These are phyloP conservation scores for Tylopilus balloui DNA, from an alignment of 768 basidiomycete genomes.

Conservation along the genomic window DNA sequence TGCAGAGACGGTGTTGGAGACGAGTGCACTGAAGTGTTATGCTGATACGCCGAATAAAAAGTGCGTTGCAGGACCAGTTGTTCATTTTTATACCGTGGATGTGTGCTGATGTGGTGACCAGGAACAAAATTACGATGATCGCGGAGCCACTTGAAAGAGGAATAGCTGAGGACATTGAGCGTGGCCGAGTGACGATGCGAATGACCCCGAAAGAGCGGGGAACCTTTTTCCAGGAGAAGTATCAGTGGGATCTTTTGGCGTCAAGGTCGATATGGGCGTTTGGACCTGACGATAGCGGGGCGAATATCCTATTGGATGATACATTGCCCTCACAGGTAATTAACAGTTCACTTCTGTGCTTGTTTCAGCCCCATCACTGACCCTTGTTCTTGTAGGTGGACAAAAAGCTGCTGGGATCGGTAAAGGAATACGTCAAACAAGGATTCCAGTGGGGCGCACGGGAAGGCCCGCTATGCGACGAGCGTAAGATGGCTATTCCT, in stretches of 20 bases:
- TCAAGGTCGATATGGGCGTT: slow-evolving; percentile 99
- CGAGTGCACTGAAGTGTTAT: slow-evolving; percentile 96
- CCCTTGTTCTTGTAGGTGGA: slow-evolving; percentile 57
- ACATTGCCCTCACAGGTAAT: slow-evolving; percentile 88
- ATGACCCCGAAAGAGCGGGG: slow-evolving; percentile 96
- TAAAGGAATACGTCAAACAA: slow-evolving; percentile 95
- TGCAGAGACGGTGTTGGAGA: slow-evolving; percentile 97
- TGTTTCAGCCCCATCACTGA: not conserved
- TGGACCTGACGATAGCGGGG: slow-evolving; percentile 92
- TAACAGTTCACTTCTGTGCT: not conserved
- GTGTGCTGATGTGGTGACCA: slow-evolving; percentile 31
- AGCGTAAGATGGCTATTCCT: slow-evolving; percentile 64
- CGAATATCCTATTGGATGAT: slow-evolving; percentile 92
- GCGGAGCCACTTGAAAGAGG: slow-evolving; percentile 96
- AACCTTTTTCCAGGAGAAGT: slow-evolving; percentile 93
- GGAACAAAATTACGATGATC: slow-evolving; percentile 98
- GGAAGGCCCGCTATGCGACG: slow-evolving; percentile 96
- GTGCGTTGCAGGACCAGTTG: slow-evolving; percentile 42
- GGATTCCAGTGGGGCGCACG: slow-evolving; percentile 99
- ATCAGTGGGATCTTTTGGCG: slow-evolving; percentile 97
- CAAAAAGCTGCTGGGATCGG: slow-evolving; percentile 83
- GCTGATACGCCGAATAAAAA: slow-evolving; percentile 99
- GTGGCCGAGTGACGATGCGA: slow-evolving; percentile 87
- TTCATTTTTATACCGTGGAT: slow-evolving; percentile 6
- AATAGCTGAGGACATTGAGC: slow-evolving; percentile 94